Evolutionary conservation across 1,284 basidiomycete genomes (phyloP).

Genomic region (Rhodotorula sp.): DNA sequence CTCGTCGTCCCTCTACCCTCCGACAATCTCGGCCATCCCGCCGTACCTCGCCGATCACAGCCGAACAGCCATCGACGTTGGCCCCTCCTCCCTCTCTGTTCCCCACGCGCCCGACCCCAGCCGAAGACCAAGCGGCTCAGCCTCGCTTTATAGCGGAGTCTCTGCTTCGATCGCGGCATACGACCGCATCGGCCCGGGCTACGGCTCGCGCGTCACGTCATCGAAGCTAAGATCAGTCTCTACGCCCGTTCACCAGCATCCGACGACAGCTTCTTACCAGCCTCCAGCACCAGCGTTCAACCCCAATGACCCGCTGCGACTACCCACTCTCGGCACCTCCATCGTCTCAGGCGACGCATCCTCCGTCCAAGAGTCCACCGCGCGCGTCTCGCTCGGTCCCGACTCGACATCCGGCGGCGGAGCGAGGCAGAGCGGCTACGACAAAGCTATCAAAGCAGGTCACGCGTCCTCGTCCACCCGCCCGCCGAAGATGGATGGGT

Average conservation of each 20-base stretch:
- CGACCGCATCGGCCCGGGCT: constrained; percentile 11
- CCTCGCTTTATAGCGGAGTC: constrained; percentile 10
- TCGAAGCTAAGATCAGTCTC: constrained; percentile 5
- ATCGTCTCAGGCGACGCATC: constrained; percentile 11
- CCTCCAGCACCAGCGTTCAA: constrained; percentile 36
- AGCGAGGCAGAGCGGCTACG: constrained; percentile 36
- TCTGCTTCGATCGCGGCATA: constrained; percentile 1
- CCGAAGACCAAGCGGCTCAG: background rate
- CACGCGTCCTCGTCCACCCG: constrained; percentile 16
- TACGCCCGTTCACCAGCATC: background rate
- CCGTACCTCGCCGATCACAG: constrained; percentile 20
- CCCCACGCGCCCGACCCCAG: constrained; percentile 16
- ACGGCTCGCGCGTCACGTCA: constrained; percentile 9
- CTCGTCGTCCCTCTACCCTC: constrained; percentile 8
- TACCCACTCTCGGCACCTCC: constrained; percentile 1
- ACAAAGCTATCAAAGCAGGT: constrained; percentile 22
- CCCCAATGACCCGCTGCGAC: constrained; percentile 1
- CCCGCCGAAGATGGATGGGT: constrained; percentile 29
- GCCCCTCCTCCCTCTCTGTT: constrained; percentile 19
- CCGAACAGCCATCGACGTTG: constrained; percentile 16
- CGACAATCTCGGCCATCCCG: constrained; percentile 37
- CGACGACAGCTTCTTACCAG: constrained; percentile 38
- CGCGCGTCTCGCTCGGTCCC: constrained; percentile 16
- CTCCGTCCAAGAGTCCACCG: constrained; percentile 28
- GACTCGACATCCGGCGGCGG: background rate